A percentile compares a stretch with the other conserved stretches of the same genome.
Evolutionary conservation across 768 basidiomycete species (phyloP).

Genomic region (Xanthoconium purpureum): DNA sequence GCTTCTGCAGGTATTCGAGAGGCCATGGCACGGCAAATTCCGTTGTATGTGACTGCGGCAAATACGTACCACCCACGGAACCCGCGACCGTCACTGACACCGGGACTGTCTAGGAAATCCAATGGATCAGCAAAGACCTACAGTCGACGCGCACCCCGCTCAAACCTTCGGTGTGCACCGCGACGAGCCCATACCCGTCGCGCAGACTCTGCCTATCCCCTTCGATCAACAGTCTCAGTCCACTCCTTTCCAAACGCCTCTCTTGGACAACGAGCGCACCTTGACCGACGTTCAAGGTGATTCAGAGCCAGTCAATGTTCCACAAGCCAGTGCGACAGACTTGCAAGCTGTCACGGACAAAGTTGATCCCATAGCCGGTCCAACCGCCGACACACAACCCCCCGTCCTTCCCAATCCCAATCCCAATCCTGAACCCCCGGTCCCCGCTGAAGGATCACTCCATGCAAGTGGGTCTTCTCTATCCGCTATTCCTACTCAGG

Average conservation of each 20-base stretch:
- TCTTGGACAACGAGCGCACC: background rate
- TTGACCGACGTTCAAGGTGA: background rate
- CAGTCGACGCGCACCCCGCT: conserved; percentile 1
- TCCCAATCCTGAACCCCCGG: conserved; percentile 1
- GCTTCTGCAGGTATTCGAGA: conserved; percentile 50
- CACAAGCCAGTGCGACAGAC: background rate
- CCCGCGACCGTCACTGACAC: background rate
- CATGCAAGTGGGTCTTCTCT: conserved; percentile 6
- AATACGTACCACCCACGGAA: background rate
- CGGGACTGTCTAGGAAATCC: background rate
- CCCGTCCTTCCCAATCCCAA: background rate
- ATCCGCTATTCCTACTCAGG: conserved; percentile 4
- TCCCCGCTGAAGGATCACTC: conserved; percentile 1
- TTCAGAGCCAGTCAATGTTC: background rate
- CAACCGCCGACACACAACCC: conserved; percentile 6
- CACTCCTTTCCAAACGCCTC: conserved; percentile 1
- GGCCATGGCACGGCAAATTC: conserved; percentile 29
- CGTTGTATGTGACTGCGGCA: conserved; percentile 6
- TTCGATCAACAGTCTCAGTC: conserved; percentile 4
- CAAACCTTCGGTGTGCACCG: conserved; percentile 3
- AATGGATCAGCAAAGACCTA: conserved; percentile 20
- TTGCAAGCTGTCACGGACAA: conserved; percentile 2
- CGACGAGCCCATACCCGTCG: conserved; percentile 7
- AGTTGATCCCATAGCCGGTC: background rate
- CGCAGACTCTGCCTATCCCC: conserved; percentile 4